These are phyloP conservation scores for Fagus crenata DNA, from an alignment of 306 rosid genomes.

Conservation along the genomic window DNA sequence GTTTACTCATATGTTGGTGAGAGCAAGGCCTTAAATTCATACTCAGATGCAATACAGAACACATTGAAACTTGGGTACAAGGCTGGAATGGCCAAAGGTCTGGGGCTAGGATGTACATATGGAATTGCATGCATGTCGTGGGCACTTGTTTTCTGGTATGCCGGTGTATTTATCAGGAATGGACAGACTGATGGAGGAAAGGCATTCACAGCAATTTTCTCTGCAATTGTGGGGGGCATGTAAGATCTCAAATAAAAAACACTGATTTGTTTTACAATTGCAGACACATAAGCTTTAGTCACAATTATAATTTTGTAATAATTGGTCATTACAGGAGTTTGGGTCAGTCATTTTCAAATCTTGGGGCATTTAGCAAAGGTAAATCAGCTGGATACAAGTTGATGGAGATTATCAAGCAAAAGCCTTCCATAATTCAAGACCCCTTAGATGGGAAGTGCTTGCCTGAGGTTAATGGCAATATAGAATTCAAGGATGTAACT, in stretches of 20 bases:
- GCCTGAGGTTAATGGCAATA: slow-evolving; percentile 70
- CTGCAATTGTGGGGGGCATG: slow-evolving; percentile 99
- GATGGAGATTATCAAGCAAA: slow-evolving; percentile 92
- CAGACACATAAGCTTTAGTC: not conserved
- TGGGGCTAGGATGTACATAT: slow-evolving; percentile 97
- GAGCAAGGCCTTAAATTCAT: slow-evolving; percentile 90
- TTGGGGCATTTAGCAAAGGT: slow-evolving; percentile 98
- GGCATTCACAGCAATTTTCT: slow-evolving; percentile 96
- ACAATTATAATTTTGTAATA: slow-evolving; percentile 16
- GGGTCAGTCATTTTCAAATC: slow-evolving; percentile 97
- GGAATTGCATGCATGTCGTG: slow-evolving; percentile 99
- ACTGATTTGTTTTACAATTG: not conserved
- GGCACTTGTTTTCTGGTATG: slow-evolving; percentile 99
- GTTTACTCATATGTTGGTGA: slow-evolving; percentile 97
- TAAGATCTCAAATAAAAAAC: slow-evolving; percentile 41
- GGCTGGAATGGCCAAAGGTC: slow-evolving; percentile 98
- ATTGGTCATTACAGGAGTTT: slow-evolving; percentile 71
- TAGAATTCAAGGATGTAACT: slow-evolving; percentile 81
- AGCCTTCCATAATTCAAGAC: slow-evolving; percentile 80
- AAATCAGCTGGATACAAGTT: slow-evolving; percentile 91
- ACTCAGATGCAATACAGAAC: slow-evolving; percentile 92
- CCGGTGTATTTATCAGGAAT: slow-evolving; percentile 90
- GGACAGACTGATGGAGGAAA: slow-evolving; percentile 97
- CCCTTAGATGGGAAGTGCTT: slow-evolving; percentile 67
- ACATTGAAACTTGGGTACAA: slow-evolving; percentile 94